phyloP scores from a whole-genome alignment of 805 yeast species.

The Nematodospora valgi region DNA sequence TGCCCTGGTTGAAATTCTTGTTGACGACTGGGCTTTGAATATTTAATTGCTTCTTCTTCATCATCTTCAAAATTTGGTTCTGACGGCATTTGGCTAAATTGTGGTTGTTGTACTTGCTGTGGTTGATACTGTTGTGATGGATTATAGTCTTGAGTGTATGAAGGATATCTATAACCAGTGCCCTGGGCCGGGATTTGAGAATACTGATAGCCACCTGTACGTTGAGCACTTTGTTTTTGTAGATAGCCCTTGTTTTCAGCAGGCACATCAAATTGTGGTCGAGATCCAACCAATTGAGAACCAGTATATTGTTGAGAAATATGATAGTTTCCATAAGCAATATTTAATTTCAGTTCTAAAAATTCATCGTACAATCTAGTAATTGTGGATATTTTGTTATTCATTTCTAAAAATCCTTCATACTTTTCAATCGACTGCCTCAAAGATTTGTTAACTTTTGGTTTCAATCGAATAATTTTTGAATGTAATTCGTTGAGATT shows the following conservation, averaged over 20 bases:
- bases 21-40: background rate
- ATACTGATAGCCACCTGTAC: too few relatives aligned
- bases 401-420: slow-evolving; percentile 67
- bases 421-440: slow-evolving; percentile 57
- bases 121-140: background rate
- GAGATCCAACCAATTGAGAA: too few relatives aligned
- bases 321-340: slow-evolving; percentile 33
- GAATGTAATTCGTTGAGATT: slow-evolving; percentile 56
- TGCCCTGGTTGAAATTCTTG: background rate
- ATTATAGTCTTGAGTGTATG: background rate
- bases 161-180: too few relatives aligned
- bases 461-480: slow-evolving; percentile 58
- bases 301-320: slow-evolving; percentile 4
- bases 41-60: slow-evolving; percentile 5
- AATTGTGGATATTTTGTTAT: slow-evolving; percentile 73
- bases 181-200: too few relatives aligned
- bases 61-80: slow-evolving; percentile 10
- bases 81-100: slow-evolving; percentile 3
- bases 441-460: slow-evolving; percentile 63
- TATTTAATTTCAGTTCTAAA: slow-evolving; percentile 49
- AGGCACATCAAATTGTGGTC: too few relatives aligned
- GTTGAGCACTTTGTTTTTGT: too few relatives aligned
- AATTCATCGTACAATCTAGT: slow-evolving; percentile 73
- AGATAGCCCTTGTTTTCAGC: too few relatives aligned
- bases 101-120: background rate